phyloP scores from a whole-genome alignment of 2,329 filamentous ascomycete species.

The Epichloe hybrida region DNA sequence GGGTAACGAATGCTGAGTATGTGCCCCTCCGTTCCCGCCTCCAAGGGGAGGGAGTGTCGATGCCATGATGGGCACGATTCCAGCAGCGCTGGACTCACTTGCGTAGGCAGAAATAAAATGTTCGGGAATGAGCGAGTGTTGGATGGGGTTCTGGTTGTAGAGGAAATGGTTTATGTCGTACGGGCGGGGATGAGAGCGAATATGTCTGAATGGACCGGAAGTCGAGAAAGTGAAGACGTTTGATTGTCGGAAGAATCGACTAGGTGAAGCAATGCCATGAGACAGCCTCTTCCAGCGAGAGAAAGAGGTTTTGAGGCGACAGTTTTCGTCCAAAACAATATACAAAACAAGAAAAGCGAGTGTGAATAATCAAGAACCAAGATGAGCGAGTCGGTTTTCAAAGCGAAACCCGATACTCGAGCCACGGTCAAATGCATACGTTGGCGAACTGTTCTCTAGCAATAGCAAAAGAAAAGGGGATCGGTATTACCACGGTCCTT shows the following conservation, averaged over 20 bases:
- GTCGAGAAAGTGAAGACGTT: not conserved
- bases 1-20: slow-evolving; percentile 75
- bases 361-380: slow-evolving; percentile 1
- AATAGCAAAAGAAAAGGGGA: slow-evolving; percentile 5
- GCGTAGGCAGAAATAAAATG: not conserved
- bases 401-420: not conserved
- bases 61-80: slow-evolving; percentile 38
- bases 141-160: not conserved
- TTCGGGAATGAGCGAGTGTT: not conserved
- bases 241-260: not conserved
- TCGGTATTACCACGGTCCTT: not conserved
- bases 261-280: not conserved
- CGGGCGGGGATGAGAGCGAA: not conserved
- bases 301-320: not conserved
- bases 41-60: slow-evolving; percentile 40
- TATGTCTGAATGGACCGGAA: not conserved
- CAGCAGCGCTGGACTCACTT: not conserved
- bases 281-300: not conserved
- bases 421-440: slow-evolving; percentile 1
- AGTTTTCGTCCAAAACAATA: not conserved
- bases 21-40: slow-evolving; percentile 43
- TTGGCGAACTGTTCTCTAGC: not conserved
- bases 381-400: not conserved
- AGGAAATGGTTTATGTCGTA: not conserved
- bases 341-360: not conserved